Conservation (phyloP, 495 filamentous ascomycete species). For the Neurospora sp. region DNA sequence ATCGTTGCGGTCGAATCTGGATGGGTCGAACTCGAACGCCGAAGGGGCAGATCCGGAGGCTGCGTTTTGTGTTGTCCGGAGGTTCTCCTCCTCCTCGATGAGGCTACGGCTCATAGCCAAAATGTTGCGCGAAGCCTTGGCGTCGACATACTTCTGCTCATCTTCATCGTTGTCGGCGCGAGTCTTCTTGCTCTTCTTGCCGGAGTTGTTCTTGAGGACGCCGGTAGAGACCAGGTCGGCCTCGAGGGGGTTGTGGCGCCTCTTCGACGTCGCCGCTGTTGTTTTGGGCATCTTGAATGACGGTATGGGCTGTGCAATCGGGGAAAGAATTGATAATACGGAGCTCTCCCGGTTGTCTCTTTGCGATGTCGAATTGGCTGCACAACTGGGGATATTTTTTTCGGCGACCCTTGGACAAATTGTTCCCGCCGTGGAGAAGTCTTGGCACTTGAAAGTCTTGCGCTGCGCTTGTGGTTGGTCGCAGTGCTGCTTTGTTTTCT, state of each 20-base stretch:
- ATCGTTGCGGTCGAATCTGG: conserved; percentile 22
- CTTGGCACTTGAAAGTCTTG: conserved; percentile 1
- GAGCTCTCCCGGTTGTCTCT: background rate
- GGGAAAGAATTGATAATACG: background rate
- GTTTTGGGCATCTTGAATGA: conserved; percentile 40
- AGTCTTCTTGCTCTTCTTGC: conserved; percentile 46
- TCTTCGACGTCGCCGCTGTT: conserved; percentile 29
- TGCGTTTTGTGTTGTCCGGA: conserved; percentile 11
- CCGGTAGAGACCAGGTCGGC: conserved; percentile 59
- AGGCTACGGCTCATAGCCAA: conserved; percentile 75
- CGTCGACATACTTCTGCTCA: conserved; percentile 65
- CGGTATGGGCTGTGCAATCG: background rate
- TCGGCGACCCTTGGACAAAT: conserved; percentile 14
- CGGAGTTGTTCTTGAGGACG: conserved; percentile 43
- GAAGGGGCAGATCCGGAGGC: conserved; percentile 12
- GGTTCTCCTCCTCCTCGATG: conserved; percentile 53
- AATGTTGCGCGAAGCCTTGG: conserved; percentile 78
- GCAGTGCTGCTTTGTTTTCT: background rate
- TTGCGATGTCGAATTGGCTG: background rate
- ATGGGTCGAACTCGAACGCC: conserved; percentile 35
- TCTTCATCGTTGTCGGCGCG: conserved; percentile 48
- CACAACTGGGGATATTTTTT: conserved; percentile 11
- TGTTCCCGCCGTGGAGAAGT: conserved; percentile 14
- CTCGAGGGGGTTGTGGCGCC: conserved; percentile 61
- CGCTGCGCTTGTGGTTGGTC: conserved; percentile 12